phyloP scores from a whole-genome alignment of 257 asterid genomes.

The Gentiana dahurica region DNA sequence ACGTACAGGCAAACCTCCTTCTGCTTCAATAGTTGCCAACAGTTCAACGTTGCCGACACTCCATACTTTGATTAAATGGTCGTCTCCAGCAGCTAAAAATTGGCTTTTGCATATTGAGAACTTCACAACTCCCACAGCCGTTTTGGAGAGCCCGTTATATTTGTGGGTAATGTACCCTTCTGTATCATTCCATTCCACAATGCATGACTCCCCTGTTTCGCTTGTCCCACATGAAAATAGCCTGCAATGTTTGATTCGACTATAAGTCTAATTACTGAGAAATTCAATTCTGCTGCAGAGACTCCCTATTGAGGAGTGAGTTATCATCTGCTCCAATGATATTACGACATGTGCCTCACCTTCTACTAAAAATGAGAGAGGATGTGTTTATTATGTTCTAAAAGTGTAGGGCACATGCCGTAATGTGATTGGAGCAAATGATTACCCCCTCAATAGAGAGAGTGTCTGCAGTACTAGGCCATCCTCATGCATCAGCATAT shows the following conservation, averaged over 20 bases:
- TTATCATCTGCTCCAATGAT: too few relatives aligned
- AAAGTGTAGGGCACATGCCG: too few relatives aligned
- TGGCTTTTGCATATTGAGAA: conserved; percentile 33
- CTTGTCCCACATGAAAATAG: conserved; percentile 69
- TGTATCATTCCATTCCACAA: conserved; percentile 55
- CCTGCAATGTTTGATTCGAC: conserved; percentile 22
- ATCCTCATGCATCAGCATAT: conserved; percentile 1
- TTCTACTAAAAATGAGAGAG: too few relatives aligned
- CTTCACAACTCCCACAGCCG: conserved; percentile 25
- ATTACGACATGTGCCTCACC: too few relatives aligned
- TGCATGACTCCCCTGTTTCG: conserved; percentile 40
- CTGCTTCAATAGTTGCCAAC: conserved; percentile 40
- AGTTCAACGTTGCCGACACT: conserved; percentile 32
- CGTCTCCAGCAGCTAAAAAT: conserved; percentile 61
- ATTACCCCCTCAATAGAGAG: too few relatives aligned
- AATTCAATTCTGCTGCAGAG: too few relatives aligned
- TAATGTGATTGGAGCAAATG: too few relatives aligned
- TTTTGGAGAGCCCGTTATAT: conserved; percentile 41
- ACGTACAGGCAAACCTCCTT: conserved; percentile 46
- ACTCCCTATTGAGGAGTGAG: too few relatives aligned
- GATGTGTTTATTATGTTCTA: too few relatives aligned
- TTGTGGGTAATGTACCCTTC: conserved; percentile 40
- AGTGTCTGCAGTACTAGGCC: not conserved
- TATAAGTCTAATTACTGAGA: not conserved
- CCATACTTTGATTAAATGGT: conserved; percentile 60